Evolutionary conservation across 2,329 filamentous ascomycete genomes (phyloP), one percentile per base, ranked within the genome.

Genomic region (Ceratocystis diversiconidia): DNA sequence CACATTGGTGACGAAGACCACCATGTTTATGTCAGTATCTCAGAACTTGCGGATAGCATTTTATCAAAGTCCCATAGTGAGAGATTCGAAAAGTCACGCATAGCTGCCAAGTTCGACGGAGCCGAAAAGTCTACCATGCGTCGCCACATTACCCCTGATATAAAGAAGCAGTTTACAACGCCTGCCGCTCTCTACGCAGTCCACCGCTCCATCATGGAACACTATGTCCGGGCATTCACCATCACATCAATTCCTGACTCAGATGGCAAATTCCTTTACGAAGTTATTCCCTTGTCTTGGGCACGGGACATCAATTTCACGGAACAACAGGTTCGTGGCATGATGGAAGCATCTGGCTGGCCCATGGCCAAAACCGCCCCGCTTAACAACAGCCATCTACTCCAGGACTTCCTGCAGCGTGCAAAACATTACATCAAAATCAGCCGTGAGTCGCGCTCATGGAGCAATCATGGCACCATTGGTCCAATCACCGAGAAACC

Each of bases 181-280:
- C 69, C 79, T 0, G 71, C 78, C 32, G 79, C 80, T 7, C 74
- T 90, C 4, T 88, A 90, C 70, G 88, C 89, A 3, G 83, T 91
- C 5, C 86, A 90, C 69, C 82, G 82, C 65, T 81, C 85, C 7
- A 72, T 92, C 6, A 73, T 79, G 28, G 77, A 79, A 50, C 80
- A 85, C 67, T 83, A 85, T 7, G 78, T 84, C 64, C 82, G 79
- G 32, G 61, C 71, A 25, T 89, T 91, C 71, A 78, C 79, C 1
- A 76, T 79, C 1, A 68, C 82, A 72, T 73, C 79, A 74, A 41
- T 66, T 8, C 30, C 48, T 2, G 60, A 62, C 36, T 17, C 25
- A 0, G 64, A 84, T 17, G 66, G 63, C n/a, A 73, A 81, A 6
- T 79, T 80, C 67, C 70, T 88, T 36, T 88, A 87, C 70, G 81